phyloP scores from a whole-genome alignment of 2,329 filamentous ascomycete genomes.

The Colletotrichum lupini region DNA sequence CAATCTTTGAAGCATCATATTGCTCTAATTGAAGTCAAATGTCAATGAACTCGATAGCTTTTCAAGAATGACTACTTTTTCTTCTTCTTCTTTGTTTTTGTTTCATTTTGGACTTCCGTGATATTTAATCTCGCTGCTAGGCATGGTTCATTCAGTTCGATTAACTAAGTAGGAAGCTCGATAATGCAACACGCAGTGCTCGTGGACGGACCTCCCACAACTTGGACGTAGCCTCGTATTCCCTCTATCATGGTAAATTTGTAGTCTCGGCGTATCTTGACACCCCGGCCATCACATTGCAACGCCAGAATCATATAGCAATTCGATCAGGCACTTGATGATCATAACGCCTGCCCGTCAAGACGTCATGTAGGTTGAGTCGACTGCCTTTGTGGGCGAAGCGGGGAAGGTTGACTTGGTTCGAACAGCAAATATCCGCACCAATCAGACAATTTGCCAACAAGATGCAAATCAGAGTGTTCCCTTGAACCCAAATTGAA shows the following conservation, averaged over 20 bases:
- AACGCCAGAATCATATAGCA: background rate
- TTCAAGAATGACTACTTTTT: too few relatives aligned
- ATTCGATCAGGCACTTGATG: background rate
- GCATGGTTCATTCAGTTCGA: background rate
- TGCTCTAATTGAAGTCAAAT: background rate
- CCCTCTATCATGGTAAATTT: background rate
- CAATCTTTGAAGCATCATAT: background rate
- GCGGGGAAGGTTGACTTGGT: background rate
- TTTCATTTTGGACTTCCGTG: background rate
- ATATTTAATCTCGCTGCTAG: background rate
- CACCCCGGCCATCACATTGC: background rate
- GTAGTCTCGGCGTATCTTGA: background rate
- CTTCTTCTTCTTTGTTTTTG: too few relatives aligned
- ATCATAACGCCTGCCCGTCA: background rate
- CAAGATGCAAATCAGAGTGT: too few relatives aligned
- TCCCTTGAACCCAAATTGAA: background rate
- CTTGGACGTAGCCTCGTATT: background rate
- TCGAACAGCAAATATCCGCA: background rate
- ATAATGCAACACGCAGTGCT: too few relatives aligned
- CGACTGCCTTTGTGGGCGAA: too few relatives aligned
- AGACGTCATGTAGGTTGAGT: background rate
- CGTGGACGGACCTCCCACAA: background rate
- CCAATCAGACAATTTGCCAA: background rate
- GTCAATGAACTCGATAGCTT: background rate
- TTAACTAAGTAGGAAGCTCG: background rate